A percentile compares a stretch with the other conserved stretches of the same genome.
Conservation (phyloP, 2,329 filamentous ascomycete species). For the Diatrype stigma region DNA sequence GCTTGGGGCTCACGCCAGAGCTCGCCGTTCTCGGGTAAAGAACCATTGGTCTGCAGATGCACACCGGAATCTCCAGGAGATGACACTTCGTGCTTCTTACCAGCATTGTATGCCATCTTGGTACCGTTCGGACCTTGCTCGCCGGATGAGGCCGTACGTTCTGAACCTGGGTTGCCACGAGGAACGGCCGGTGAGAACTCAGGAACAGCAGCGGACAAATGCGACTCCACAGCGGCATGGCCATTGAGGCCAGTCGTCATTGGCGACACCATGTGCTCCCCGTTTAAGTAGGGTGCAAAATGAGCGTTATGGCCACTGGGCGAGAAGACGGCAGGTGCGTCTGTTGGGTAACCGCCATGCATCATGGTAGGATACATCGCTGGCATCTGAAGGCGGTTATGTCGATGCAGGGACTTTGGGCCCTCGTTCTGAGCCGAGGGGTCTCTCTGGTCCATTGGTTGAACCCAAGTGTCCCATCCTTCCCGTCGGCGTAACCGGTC, state of each 20-base stretch:
- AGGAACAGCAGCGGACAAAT: slow-evolving; percentile 59
- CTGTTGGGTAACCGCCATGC: slow-evolving; percentile 20
- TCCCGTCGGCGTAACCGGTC: slow-evolving; percentile 73
- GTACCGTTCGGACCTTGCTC: neutral
- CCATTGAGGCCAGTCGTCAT: slow-evolving; percentile 24
- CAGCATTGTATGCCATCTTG: neutral
- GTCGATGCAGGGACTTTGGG: slow-evolving; percentile 35
- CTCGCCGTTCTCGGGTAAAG: neutral
- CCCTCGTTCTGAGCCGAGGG: slow-evolving; percentile 71
- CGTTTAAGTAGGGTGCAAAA: slow-evolving; percentile 28
- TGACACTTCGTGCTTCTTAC: neutral
- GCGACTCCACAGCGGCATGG: slow-evolving; percentile 29
- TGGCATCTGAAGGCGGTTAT: slow-evolving; percentile 22
- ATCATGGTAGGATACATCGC: slow-evolving; percentile 17
- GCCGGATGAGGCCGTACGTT: neutral
- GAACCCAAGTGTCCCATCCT: slow-evolving; percentile 76
- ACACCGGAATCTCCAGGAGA: neutral
- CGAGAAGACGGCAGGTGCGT: slow-evolving; percentile 24
- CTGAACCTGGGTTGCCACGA: neutral
- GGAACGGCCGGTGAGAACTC: slow-evolving; percentile 49
- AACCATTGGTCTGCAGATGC: neutral
- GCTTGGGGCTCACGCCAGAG: neutral
- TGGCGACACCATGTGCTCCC: slow-evolving; percentile 19
- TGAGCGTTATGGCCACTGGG: slow-evolving; percentile 25
- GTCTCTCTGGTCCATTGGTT: slow-evolving; percentile 68